A percentile compares a stretch with the other conserved stretches of the same genome.
These are phyloP conservation scores for Volvox reticuliferus DNA, from an alignment of 139 green algal species.

Conservation along the genomic window DNA sequence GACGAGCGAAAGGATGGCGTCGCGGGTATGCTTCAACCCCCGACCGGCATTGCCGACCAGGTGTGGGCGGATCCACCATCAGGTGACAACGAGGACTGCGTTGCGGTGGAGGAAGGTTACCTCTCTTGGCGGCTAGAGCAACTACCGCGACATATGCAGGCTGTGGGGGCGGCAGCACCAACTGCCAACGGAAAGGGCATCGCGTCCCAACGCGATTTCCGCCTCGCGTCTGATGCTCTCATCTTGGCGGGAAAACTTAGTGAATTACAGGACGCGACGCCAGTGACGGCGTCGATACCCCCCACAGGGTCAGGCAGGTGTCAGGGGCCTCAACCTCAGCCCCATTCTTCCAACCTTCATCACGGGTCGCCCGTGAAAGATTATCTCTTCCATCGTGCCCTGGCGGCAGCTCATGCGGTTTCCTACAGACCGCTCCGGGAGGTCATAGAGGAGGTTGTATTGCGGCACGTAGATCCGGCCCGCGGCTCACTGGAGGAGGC, in stretches of 20 bases:
- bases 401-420: not conserved
- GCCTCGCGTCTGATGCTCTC: not conserved
- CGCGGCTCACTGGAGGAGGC: not conserved
- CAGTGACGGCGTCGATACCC: not conserved
- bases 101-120: too few species aligned
- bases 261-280: not conserved
- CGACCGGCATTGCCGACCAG: not conserved
- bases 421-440: not conserved
- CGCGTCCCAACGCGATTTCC: not conserved
- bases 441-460: slow-evolving; percentile 9
- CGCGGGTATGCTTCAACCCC: not conserved
- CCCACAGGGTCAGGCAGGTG: not conserved
- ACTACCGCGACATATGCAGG: not conserved
- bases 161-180: not conserved
- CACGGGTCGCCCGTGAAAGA: not conserved
- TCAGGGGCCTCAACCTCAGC: not conserved
- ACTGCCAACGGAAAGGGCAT: not conserved
- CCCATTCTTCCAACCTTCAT: too few species aligned
- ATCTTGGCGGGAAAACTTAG: not conserved
- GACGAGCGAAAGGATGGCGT: not conserved
- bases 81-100: not conserved
- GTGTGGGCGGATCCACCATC: not conserved
- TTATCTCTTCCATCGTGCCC: not conserved
- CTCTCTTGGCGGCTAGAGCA: not conserved
- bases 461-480: not conserved